Evolutionary conservation across 176 grass and related monocot species (phyloP), one percentile per base, ranked within the genome.

Genomic region (Triticum urartu): DNA sequence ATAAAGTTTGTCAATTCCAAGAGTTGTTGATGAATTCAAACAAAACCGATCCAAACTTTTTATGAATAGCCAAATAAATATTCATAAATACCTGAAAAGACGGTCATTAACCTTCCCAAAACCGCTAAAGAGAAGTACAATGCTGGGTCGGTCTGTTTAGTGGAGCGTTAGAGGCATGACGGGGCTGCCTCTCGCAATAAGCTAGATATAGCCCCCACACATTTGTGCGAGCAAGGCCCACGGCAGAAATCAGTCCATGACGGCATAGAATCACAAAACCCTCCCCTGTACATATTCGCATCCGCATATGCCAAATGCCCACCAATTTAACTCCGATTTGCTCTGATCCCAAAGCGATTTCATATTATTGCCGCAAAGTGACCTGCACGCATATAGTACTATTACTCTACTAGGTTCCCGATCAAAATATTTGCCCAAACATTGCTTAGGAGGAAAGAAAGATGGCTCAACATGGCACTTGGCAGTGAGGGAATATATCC

Each of bases 401-500:
- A 39, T 54, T 54, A 54, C 50, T 54, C 50, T 54, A 21, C 21
- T 79, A 32, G 38, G 78, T 66, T 28, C 43, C 6, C 2, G 12
- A 76, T 69, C 64, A 52, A 11, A 58, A 58, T 2, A 58, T 69
- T 69, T 68, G 69, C 39, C 34, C 33, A 64, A 78, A 21, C 56
- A 75, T 75, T 68, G 56, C 68, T 86, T 67, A 71, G 75, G 69
- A 68, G 79, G 48, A 70, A 89, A 82, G 66, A 78, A 69, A 79
- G 70, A 66, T 81, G 48, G 77, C 39, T 83, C 73, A 85, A 68
- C 35, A 26, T 91, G 85, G n/a, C 68, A 85, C 38, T 88, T 64
- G 68, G 68, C 62, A 63, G 24, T 30, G 81, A 88, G 91, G 93
- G 87, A 93, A 76, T 54, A 76, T 76, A 95, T 95, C 92, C 90